Conservation (phyloP, 352 stramenopile species). For the Phytophthora sp. region DNA sequence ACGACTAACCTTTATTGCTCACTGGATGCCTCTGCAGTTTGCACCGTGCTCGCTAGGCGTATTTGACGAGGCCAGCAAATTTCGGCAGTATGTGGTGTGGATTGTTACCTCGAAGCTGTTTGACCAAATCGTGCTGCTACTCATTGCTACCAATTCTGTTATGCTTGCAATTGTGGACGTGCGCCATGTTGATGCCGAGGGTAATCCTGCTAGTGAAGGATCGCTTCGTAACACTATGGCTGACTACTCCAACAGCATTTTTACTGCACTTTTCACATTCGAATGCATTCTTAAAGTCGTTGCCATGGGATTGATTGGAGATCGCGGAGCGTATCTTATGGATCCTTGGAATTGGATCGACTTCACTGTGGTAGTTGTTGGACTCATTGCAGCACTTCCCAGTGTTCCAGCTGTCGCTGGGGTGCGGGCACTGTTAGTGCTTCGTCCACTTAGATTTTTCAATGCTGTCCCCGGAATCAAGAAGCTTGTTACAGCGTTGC, state of each 20-base stretch:
- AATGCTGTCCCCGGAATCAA: constrained; percentile 56
- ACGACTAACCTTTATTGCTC: too few species aligned
- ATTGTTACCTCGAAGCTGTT: constrained; percentile 64
- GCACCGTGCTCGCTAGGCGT: constrained; percentile 56
- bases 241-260: constrained; percentile 52
- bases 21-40: constrained; percentile 28
- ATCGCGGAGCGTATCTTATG: constrained; percentile 72
- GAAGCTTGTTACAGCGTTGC: constrained; percentile 69
- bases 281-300: constrained; percentile 91
- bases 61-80: constrained; percentile 52
- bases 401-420: constrained; percentile 50
- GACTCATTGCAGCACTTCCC: constrained; percentile 49
- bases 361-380: constrained; percentile 86
- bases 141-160: constrained; percentile 85
- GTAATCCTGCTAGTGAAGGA: constrained; percentile 36
- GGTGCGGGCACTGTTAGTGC: constrained; percentile 43
- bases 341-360: constrained; percentile 92
- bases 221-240: constrained; percentile 59
- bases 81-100: constrained; percentile 53
- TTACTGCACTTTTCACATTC: constrained; percentile 75
- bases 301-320: constrained; percentile 75
- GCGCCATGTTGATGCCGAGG: constrained; percentile 40
- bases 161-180: constrained; percentile 78
- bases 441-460: constrained; percentile 51
- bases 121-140: constrained; percentile 70